phyloP scores from a whole-genome alignment of 176 grass and related monocot species.

The Juncus inflexus region DNA sequence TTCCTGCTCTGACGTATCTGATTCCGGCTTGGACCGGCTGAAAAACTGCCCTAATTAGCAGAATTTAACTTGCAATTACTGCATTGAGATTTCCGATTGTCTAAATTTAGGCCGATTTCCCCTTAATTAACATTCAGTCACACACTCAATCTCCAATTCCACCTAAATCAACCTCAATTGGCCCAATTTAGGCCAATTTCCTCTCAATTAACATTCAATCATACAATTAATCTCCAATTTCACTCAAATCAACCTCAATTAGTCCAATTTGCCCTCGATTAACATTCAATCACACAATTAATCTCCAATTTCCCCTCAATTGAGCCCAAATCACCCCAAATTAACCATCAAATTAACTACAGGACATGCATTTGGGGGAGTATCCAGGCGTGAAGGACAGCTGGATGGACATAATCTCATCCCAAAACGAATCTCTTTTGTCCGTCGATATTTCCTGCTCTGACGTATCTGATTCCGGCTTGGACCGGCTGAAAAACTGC shows the following conservation, averaged over 20 bases:
- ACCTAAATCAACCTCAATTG: too few relatives aligned
- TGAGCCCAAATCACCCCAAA: too few relatives aligned
- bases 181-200: too few relatives aligned
- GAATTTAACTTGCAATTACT: conserved; percentile 78
- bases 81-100: conserved; percentile 68
- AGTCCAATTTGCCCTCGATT: conserved; percentile 10
- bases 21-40: conserved; percentile 60
- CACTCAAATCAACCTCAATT: not conserved
- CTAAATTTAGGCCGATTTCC: too few relatives aligned
- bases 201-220: too few relatives aligned
- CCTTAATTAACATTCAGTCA: too few relatives aligned
- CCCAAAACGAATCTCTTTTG: conserved; percentile 80
- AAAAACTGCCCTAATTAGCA: conserved; percentile 69
- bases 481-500: conserved; percentile 71
- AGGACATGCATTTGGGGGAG: conserved; percentile 90
- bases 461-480: conserved; percentile 76
- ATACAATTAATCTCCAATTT: not conserved
- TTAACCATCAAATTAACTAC: not conserved
- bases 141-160: too few relatives aligned
- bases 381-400: conserved; percentile 86
- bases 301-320: not conserved
- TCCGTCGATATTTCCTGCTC: conserved; percentile 92
- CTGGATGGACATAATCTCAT: conserved; percentile 84
- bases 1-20: conserved; percentile 91
- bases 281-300: not conserved